Conservation (phyloP, 441 rosid genomes). For the Brassica hybrid region DNA sequence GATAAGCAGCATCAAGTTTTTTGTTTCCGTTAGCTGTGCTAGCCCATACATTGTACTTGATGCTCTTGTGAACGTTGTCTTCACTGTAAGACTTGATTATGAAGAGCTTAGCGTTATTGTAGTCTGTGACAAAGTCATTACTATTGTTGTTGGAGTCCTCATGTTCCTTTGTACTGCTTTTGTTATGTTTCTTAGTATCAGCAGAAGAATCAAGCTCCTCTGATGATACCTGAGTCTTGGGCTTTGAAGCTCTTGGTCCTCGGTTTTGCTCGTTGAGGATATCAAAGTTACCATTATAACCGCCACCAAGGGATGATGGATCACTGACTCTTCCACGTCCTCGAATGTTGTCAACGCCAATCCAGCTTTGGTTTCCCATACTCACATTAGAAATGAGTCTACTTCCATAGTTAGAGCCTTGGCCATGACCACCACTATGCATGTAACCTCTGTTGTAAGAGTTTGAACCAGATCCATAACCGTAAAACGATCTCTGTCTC, state of each 20-base stretch:
- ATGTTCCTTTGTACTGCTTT: slow-evolving; percentile 40
- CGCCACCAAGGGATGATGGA: slow-evolving; percentile 51
- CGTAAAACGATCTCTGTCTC: slow-evolving; percentile 68
- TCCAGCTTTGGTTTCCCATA: slow-evolving; percentile 56
- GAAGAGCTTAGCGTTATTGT: slow-evolving; percentile 61
- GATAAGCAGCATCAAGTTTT: slow-evolving; percentile 65
- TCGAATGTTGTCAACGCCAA: slow-evolving; percentile 53
- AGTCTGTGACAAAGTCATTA: slow-evolving; percentile 54
- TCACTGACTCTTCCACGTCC: slow-evolving; percentile 56
- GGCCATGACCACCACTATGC: slow-evolving; percentile 51
- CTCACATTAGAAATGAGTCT: slow-evolving; percentile 52
- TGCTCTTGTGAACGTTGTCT: slow-evolving; percentile 77
- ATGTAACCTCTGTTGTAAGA: slow-evolving; percentile 56
- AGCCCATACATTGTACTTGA: slow-evolving; percentile 72
- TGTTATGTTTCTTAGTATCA: slow-evolving; percentile 47
- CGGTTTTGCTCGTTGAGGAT: slow-evolving; percentile 72
- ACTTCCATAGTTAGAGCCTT: slow-evolving; percentile 55
- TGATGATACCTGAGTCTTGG: slow-evolving; percentile 54
- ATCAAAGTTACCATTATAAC: slow-evolving; percentile 60
- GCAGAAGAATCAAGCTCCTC: slow-evolving; percentile 50
- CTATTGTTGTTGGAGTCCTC: slow-evolving; percentile 51
- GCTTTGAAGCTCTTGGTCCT: slow-evolving; percentile 71
- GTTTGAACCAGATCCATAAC: slow-evolving; percentile 62
- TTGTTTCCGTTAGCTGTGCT: slow-evolving; percentile 76
- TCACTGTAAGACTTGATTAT: slow-evolving; percentile 76